Evolutionary conservation across 176 grass and related monocot genomes (phyloP).

Genomic region (Elaeis guineensis): DNA sequence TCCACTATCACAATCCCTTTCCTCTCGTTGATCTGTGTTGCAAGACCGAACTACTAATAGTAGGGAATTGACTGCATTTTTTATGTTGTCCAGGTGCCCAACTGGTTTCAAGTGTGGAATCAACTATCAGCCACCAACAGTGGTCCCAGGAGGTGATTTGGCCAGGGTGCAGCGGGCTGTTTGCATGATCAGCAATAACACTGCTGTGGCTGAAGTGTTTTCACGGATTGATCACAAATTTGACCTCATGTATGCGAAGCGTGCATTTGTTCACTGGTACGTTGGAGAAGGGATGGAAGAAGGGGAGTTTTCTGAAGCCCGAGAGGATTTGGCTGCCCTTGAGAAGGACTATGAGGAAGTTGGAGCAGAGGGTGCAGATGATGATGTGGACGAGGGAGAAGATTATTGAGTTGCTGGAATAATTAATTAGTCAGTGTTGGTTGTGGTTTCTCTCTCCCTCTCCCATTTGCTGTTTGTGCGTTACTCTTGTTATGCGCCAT

Average conservation of each 20-base stretch:
- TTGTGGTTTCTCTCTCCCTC: too few relatives aligned
- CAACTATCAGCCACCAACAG: conserved; percentile 9
- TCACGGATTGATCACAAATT: conserved; percentile 11
- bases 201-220: conserved; percentile 6
- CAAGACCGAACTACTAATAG: background rate
- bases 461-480: too few relatives aligned
- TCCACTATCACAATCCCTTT: background rate
- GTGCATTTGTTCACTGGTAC: conserved; percentile 6
- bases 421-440: too few relatives aligned
- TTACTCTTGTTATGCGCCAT: too few relatives aligned
- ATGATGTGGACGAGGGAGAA: background rate
- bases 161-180: conserved; percentile 12
- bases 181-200: conserved; percentile 14
- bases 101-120: conserved; percentile 13
- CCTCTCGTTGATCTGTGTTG: background rate
- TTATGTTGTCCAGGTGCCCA: background rate
- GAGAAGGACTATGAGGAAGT: conserved; percentile 15
- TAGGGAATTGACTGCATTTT: background rate
- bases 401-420: background rate
- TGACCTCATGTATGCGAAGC: conserved; percentile 8
- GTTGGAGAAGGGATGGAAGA: conserved; percentile 12
- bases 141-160: conserved; percentile 4
- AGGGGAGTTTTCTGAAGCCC: conserved; percentile 6
- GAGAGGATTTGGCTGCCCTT: conserved; percentile 5
- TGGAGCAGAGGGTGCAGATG: conserved; percentile 6